Percentiles rank a stretch among this genome's conserved stretches.
Evolutionary conservation across 169 alveolate genomes (phyloP).

Genomic region (Cryptosporidium baileyi): DNA sequence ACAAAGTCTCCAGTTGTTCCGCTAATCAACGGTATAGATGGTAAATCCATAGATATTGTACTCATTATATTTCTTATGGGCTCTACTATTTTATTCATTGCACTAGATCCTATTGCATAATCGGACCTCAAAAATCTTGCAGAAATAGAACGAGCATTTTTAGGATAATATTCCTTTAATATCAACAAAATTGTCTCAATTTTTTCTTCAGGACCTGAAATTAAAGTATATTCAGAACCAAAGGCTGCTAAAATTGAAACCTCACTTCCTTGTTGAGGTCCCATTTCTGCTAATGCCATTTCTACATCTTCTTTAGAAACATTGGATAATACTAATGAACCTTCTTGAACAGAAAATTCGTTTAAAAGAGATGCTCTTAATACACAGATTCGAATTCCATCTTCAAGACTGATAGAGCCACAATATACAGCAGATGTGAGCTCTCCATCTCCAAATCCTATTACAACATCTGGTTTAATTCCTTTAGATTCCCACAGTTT

Average conservation of each 20-base stretch:
- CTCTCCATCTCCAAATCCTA: conserved; percentile 79
- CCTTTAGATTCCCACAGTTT: conserved; percentile 76
- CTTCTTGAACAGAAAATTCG: conserved; percentile 67
- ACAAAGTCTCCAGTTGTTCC: conserved; percentile 74
- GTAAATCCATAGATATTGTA: conserved; percentile 65
- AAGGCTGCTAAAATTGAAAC: conserved; percentile 72
- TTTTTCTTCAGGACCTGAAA: conserved; percentile 74
- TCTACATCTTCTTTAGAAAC: conserved; percentile 77
- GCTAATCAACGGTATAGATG: conserved; percentile 72
- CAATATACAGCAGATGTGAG: conserved; percentile 77
- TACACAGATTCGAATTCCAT: conserved; percentile 72
- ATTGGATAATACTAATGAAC: conserved; percentile 70
- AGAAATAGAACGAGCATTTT: neutral
- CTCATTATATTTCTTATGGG: conserved; percentile 74
- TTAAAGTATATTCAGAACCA: conserved; percentile 71
- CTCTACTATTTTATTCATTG: conserved; percentile 34
- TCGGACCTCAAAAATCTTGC: neutral
- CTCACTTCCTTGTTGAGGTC: conserved; percentile 68
- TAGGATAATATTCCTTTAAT: conserved; percentile 27
- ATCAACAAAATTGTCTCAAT: conserved; percentile 73
- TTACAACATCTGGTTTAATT: conserved; percentile 77
- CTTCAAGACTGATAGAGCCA: conserved; percentile 75
- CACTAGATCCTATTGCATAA: conserved; percentile 14
- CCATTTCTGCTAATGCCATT: conserved; percentile 80
- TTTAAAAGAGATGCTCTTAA: conserved; percentile 72